A percentile compares a stretch with the other conserved stretches of the same genome.
These are phyloP conservation scores for Acanthamoeba quina DNA, from an alignment of 208 protist species.

Conservation along the genomic window DNA sequence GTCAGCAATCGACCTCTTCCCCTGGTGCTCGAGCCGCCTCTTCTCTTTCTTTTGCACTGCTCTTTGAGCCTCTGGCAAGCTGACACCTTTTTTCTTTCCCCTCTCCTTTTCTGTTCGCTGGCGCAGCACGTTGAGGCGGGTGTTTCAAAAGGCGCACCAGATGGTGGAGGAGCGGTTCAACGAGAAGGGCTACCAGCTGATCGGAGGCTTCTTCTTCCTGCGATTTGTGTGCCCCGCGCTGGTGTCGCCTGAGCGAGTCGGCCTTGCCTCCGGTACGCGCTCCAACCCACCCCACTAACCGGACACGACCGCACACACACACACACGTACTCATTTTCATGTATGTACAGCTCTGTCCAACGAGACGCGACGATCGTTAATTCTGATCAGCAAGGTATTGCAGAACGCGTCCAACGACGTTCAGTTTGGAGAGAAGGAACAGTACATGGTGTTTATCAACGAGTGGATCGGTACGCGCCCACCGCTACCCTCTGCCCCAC, in stretches of 20 bases:
- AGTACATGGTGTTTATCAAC: conserved; percentile 60
- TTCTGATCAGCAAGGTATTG: conserved; percentile 69
- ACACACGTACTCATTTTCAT: too few species aligned
- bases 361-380: conserved; percentile 52
- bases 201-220: conserved; percentile 65
- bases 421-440: conserved; percentile 41
- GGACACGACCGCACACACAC: background rate
- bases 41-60: background rate
- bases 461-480: conserved; percentile 14
- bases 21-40: background rate
- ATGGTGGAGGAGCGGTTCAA: conserved; percentile 6
- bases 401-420: conserved; percentile 66
- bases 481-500: too few species aligned
- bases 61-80: too few species aligned
- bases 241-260: conserved; percentile 37
- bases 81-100: background rate
- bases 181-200: conserved; percentile 50
- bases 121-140: background rate
- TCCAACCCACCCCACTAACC: background rate
- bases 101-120: too few species aligned
- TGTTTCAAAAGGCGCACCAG: conserved; percentile 38
- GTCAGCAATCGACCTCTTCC: conserved; percentile 48
- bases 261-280: conserved; percentile 6
- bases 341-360: background rate
- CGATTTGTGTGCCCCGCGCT: conserved; percentile 47